These are phyloP conservation scores for Tylopilus balloui DNA, from an alignment of 768 basidiomycete species.

Conservation along the genomic window DNA sequence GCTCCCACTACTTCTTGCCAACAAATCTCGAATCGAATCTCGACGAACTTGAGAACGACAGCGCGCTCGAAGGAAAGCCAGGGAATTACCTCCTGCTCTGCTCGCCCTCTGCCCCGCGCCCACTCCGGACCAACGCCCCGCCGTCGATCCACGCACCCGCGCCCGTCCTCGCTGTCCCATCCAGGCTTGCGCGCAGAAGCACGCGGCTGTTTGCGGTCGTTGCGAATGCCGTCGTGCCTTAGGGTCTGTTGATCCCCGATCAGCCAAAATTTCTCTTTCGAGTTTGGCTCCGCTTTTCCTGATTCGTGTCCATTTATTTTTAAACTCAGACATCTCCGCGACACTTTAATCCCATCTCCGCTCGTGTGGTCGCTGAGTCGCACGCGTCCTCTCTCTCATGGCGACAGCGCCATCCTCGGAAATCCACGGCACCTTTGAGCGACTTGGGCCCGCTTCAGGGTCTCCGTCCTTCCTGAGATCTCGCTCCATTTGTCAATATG, in stretches of 20 bases:
- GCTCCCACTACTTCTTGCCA: constrained; percentile 14
- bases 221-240: constrained; percentile 28
- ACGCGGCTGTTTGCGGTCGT: constrained; percentile 30
- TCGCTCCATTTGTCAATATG: constrained; percentile 26
- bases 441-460: constrained; percentile 21
- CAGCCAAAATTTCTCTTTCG: constrained; percentile 39
- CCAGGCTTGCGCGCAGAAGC: constrained; percentile 1
- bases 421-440: constrained; percentile 20
- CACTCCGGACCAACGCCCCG: not conserved
- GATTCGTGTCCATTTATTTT: constrained; percentile 23
- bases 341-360: constrained; percentile 9
- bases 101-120: not conserved
- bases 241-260: constrained; percentile 58
- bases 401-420: constrained; percentile 10
- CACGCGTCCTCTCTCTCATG: not conserved
- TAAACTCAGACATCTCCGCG: constrained; percentile 28
- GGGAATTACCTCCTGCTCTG: constrained; percentile 21
- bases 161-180: not conserved
- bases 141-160: not conserved
- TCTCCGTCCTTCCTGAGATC: constrained; percentile 24
- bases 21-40: constrained; percentile 34
- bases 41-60: constrained; percentile 20
- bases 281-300: constrained; percentile 31
- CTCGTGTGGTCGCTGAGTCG: constrained; percentile 21
- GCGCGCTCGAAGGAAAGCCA: constrained; percentile 4